Evolutionary conservation across 2,329 filamentous ascomycete species (phyloP), one percentile per base, ranked within the genome.

Genomic region (Chaetothyriales sp.): DNA sequence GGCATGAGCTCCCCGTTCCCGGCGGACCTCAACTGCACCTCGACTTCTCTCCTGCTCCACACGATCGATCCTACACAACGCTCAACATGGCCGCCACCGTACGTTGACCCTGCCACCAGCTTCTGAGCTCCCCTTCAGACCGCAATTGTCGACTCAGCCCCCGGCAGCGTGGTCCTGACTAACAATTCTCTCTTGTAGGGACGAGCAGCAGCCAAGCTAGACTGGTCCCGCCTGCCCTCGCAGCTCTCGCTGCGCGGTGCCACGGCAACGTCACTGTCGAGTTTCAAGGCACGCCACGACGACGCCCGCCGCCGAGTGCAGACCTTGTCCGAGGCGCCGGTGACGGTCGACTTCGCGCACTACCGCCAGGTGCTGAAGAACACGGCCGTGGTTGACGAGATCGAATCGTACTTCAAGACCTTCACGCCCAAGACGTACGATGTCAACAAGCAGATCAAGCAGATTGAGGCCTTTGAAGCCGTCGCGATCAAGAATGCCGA

Each of bases 281-380:
- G 87, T 61, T 98, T 98, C 85, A 98, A 98, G 82, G 92, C 95
- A 83, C 89, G 92, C 76, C 95, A 97, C 79, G 92, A 98, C 70
- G 89, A 95, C 70, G 90, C 88, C 69, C 89, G 90, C 74, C 90
- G 92, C 77, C 90, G 90, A 76, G 79, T 98, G 57, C 82, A 85
- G 72, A 65, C 81, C 58, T 87, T 98, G 54, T 82, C 81, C 59
- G 88, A 95, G 73, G 83, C 85, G 69, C 76, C 90, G 60, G 87
- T 88, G 66, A 80, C 81, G 54, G 81, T 98, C 74, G 89, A 98
- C 79, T 97, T 98, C 75, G 72, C 81, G 62, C 80, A 90, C 73
- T 98, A 97, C 86, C 89, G 89, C 73, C 77, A 77, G 68, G 68
- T 86, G 64, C 83, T 98, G 65, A 97, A 95, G 83, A 98, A 98